Evolutionary conservation across 768 basidiomycete species (phyloP).

Genomic region (Phaeotremella fagi): DNA sequence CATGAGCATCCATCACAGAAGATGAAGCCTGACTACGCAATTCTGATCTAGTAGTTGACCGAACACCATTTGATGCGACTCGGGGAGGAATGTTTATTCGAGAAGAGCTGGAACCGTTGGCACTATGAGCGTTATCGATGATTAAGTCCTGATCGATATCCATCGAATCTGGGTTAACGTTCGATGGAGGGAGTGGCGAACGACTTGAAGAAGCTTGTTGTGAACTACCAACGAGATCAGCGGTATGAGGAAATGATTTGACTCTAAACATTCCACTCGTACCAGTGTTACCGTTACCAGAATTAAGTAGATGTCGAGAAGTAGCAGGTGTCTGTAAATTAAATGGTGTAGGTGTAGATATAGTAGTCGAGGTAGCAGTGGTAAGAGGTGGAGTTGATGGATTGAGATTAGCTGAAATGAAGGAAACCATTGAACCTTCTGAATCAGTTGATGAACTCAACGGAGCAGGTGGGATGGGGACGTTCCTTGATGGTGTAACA

Average conservation of each 20-base stretch:
- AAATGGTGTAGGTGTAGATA: background rate
- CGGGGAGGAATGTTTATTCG: too few relatives aligned
- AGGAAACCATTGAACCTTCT: background rate
- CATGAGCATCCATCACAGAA: too few relatives aligned
- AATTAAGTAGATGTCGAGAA: too few relatives aligned
- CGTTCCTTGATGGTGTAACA: background rate
- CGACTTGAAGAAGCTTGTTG: too few relatives aligned
- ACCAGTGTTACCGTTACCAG: too few relatives aligned
- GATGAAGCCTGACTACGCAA: too few relatives aligned
- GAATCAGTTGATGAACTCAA: background rate
- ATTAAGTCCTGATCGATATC: background rate
- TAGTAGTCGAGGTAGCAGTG: background rate
- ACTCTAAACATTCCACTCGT: background rate
- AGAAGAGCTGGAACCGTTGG: too few relatives aligned
- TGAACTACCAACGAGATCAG: conserved; percentile 10
- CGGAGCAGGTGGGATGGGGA: background rate
- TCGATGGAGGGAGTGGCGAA: too few relatives aligned
- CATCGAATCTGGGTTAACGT: too few relatives aligned
- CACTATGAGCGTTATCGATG: too few relatives aligned
- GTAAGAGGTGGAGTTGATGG: background rate
- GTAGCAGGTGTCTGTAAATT: background rate
- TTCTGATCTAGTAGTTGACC: too few relatives aligned
- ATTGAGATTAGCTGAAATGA: background rate
- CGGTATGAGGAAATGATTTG: conserved; percentile 12
- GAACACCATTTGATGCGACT: too few relatives aligned